These are phyloP conservation scores for Paramecium caudatum DNA, from an alignment of 73 alveolate species.

Conservation along the genomic window DNA sequence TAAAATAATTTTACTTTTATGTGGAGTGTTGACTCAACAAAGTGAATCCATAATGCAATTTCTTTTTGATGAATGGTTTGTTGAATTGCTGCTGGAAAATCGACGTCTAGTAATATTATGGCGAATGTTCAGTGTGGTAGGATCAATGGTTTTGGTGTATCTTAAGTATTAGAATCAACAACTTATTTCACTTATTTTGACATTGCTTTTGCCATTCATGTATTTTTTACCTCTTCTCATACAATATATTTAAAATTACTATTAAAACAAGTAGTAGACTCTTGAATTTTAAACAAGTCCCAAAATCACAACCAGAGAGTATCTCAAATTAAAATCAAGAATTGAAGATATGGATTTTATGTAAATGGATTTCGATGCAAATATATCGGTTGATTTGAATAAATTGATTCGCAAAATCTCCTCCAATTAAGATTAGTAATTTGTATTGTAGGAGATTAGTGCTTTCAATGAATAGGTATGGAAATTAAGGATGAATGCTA, in stretches of 20 bases:
- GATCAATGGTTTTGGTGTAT: not conserved
- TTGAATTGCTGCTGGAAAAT: not conserved
- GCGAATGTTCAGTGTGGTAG: not conserved
- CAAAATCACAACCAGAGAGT: not conserved
- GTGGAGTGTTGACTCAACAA: constrained; percentile 21
- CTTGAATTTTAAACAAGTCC: not conserved
- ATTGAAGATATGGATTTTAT: not conserved
- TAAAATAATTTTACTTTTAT: constrained; percentile 37
- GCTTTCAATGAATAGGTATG: constrained; percentile 5
- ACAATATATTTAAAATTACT: not conserved
- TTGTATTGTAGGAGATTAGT: not conserved
- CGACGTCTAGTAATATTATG: not conserved
- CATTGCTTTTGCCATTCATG: constrained; percentile 32
- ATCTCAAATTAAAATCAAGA: not conserved
- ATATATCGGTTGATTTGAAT: not conserved
- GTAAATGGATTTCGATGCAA: not conserved
- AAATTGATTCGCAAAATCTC: not conserved
- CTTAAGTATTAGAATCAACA: constrained; percentile 11
- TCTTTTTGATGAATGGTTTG: constrained; percentile 11
- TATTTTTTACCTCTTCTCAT: not conserved
- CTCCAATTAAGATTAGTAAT: not conserved
- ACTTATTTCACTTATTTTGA: not conserved
- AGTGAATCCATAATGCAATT: constrained; percentile 15
- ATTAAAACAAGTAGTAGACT: not conserved
- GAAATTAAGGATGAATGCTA: constrained; percentile 59